These are phyloP conservation scores for Xerophyta viscosa DNA, from an alignment of 106 monocot species.

Conservation along the genomic window DNA sequence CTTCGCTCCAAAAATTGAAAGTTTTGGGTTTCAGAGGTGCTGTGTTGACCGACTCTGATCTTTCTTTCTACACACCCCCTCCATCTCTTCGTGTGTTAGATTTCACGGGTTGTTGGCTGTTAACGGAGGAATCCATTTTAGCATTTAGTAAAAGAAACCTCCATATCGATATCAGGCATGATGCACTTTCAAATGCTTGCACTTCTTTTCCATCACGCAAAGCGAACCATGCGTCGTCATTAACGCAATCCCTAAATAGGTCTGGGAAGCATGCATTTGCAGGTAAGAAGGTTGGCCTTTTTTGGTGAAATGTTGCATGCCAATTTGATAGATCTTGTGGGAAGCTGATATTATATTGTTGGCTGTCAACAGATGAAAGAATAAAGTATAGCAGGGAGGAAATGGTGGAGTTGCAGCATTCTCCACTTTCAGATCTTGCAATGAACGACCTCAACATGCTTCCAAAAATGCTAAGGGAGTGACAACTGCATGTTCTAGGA, in stretches of 20 bases:
- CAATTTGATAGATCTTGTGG: not conserved
- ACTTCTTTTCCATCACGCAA: slow-evolving; percentile 4
- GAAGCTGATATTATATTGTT: not conserved
- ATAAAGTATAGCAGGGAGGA: slow-evolving; percentile 68
- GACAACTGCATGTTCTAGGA: too few species aligned
- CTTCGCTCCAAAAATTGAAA: slow-evolving; percentile 41
- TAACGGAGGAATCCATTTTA: slow-evolving; percentile 37
- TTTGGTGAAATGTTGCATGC: too few species aligned
- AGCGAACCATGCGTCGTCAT: not conserved
- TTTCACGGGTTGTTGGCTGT: slow-evolving; percentile 82
- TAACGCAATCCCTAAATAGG: slow-evolving; percentile 4
- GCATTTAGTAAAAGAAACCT: slow-evolving; percentile 45
- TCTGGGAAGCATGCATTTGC: slow-evolving; percentile 12
- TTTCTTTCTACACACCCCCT: slow-evolving; percentile 40
- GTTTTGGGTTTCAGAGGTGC: slow-evolving; percentile 57
- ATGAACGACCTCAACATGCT: slow-evolving; percentile 7
- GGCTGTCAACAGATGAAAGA: slow-evolving; percentile 66
- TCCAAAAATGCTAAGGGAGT: too few species aligned
- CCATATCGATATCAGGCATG: slow-evolving; percentile 55
- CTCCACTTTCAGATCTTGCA: slow-evolving; percentile 13
- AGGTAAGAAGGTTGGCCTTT: slow-evolving; percentile 38
- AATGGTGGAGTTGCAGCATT: slow-evolving; percentile 48
- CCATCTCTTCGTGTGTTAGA: slow-evolving; percentile 41
- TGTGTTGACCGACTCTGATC: slow-evolving; percentile 52
- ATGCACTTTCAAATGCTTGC: slow-evolving; percentile 6